Evolutionary conservation across 179 eudicot species (phyloP), one percentile per base, ranked within the genome.

Genomic region (Sideroxylon spinosum): DNA sequence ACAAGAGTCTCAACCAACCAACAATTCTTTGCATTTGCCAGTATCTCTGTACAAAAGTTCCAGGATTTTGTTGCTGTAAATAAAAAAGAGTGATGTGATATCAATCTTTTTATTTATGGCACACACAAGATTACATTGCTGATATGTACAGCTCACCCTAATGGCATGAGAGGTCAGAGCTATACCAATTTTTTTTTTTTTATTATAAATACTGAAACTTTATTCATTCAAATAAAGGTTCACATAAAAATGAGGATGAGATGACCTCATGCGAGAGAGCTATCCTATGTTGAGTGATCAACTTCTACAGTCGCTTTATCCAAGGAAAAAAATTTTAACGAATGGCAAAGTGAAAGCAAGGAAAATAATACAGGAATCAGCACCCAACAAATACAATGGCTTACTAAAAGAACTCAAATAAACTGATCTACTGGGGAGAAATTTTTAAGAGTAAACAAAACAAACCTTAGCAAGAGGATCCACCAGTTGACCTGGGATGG

Each of bases 391-490:
- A 61, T 9, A 44, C 22, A 26, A 23, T 9, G 60, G 52, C 37
- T 48, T 8, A 25, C 9, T 22, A 78, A 14, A 44, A 44, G 12
- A 16, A 50, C 12, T 28, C n/a, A 55, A 49, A 12, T n/a, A 44
- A 72, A 67, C 19, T 49, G 19, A 25, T 37, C 7, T 32, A 5
- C 5, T 55, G 26, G n/a, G 66, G 10, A 25, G 52, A n/a, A 20
- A 13, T 10, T 32, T n/a, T 77, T 13, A 28, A 3, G 62, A 61
- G 52, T 2, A 37, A 75, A 74, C 22, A 55, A 2, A 75, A 76
- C 85, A 32, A 44, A 88, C 91, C 91, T 86, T 77, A 65, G 84
- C 75, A 61, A n/a, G 71, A 48, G 80, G 53, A 77, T 68, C 80
- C 57, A 74, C 83, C 25, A 77, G 66, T 65, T 69, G 84, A 64